Percentiles rank a stretch among this genome's conserved stretches.
These are phyloP conservation scores for Aphanomyces cochlioides DNA, from an alignment of 352 stramenopile genomes.

Conservation along the genomic window DNA sequence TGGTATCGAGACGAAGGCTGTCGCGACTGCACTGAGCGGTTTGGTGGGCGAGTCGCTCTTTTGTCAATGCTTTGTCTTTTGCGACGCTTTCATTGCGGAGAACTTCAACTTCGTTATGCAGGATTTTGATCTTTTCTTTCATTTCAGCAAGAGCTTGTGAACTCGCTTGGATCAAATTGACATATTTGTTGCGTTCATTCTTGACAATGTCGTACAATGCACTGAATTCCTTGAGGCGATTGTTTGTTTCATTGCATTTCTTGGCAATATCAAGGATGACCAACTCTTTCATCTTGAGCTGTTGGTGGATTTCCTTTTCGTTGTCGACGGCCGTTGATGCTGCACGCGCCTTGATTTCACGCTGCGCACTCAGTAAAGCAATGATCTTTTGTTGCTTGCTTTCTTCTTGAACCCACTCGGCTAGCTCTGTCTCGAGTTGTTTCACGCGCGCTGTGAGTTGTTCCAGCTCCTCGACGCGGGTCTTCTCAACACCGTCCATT, in stretches of 20 bases:
- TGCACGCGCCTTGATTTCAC: conserved; percentile 88
- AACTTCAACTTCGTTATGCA: conserved; percentile 94
- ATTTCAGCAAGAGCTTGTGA: conserved; percentile 92
- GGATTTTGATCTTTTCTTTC: conserved; percentile 95
- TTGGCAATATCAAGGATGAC: conserved; percentile 92
- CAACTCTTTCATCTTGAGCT: conserved; percentile 92
- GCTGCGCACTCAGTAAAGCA: conserved; percentile 81
- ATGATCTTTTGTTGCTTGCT: conserved; percentile 86
- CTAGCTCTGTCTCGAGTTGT: conserved; percentile 74
- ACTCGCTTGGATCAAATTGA: conserved; percentile 90
- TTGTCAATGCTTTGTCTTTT: conserved; percentile 91
- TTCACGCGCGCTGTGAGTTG: conserved; percentile 56
- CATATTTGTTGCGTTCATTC: conserved; percentile 95
- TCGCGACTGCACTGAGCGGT: conserved; percentile 87
- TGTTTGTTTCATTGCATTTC: conserved; percentile 91
- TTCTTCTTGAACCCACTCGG: conserved; percentile 85
- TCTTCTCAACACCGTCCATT: conserved; percentile 80
- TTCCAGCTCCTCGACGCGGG: conserved; percentile 62
- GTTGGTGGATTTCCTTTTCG: conserved; percentile 81
- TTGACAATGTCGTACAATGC: conserved; percentile 94
- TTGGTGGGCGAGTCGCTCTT: conserved; percentile 84
- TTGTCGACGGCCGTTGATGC: conserved; percentile 62
- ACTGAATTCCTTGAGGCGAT: conserved; percentile 90
- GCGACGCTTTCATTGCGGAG: conserved; percentile 88
- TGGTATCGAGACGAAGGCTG: conserved; percentile 84